A percentile compares a stretch with the other conserved stretches of the same genome.
phyloP scores from a whole-genome alignment of 2,329 filamentous ascomycete species.

The Fusarium staphyleae region DNA sequence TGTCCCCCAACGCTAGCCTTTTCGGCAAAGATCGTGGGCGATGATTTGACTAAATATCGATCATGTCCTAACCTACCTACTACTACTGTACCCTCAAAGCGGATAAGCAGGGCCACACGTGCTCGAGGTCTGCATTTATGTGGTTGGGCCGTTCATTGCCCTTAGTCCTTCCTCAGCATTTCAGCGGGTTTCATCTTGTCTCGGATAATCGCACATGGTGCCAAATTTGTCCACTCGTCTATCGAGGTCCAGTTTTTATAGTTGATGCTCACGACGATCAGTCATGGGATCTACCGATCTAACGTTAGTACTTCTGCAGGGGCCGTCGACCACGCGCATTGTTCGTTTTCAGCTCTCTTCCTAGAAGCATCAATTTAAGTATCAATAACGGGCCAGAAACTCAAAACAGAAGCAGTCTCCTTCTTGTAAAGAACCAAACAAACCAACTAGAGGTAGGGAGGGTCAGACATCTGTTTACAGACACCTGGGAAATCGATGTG shows the following conservation, averaged over 20 bases:
- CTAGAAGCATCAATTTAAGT: background rate
- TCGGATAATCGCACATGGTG: background rate
- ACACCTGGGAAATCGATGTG: too few relatives aligned
- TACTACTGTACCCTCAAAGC: background rate
- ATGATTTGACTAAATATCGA: background rate
- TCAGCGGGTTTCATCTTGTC: constrained; percentile 17
- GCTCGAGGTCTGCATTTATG: background rate
- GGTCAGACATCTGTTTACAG: too few relatives aligned
- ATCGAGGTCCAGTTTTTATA: background rate
- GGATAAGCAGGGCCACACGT: background rate
- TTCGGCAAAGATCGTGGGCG: background rate
- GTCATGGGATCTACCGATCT: background rate
- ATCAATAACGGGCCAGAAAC: too few relatives aligned
- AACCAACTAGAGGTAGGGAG: too few relatives aligned
- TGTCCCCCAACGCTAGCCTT: too few relatives aligned
- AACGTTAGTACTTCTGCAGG: too few relatives aligned
- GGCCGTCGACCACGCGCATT: background rate
- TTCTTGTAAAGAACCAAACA: too few relatives aligned
- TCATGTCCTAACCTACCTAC: background rate
- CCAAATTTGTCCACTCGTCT: background rate
- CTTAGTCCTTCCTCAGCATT: background rate
- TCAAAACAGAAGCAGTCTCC: too few relatives aligned
- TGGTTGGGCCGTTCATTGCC: background rate
- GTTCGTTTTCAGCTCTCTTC: constrained; percentile 12
- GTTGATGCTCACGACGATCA: background rate